A percentile compares a stretch with the other conserved stretches of the same genome.
These are phyloP conservation scores for Umbelopsis ramanniana DNA, from an alignment of 192 early-diverging fungal species.

Conservation along the genomic window DNA sequence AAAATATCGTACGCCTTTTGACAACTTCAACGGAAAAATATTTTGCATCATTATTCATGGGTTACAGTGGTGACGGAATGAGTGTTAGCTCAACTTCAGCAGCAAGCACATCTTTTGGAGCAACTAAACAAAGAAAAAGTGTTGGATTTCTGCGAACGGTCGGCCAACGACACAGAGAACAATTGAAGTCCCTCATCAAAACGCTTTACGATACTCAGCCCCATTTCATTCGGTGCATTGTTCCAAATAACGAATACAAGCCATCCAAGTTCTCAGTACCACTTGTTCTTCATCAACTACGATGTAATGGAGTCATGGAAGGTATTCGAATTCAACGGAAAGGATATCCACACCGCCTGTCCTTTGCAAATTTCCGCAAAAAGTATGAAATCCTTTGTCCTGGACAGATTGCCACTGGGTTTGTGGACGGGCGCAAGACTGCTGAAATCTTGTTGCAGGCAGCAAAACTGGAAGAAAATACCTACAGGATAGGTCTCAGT, in stretches of 20 bases:
- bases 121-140: conserved; percentile 66
- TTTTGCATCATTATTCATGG: conserved; percentile 79
- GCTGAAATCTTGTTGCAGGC: conserved; percentile 79
- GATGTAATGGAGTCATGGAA: conserved; percentile 97
- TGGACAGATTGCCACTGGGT: conserved; percentile 77
- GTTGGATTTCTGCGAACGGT: conserved; percentile 90
- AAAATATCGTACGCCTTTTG: conserved; percentile 86
- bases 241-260: conserved; percentile 92
- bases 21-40: conserved; percentile 84
- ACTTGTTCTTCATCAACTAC: conserved; percentile 89
- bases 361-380: conserved; percentile 92
- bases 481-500: conserved; percentile 87
- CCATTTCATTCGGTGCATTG: conserved; percentile 98
- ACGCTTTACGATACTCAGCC: conserved; percentile 90
- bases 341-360: conserved; percentile 92
- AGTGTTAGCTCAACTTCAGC: conserved; percentile 20
- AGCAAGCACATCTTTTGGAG: conserved; percentile 37
- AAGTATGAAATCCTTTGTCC: conserved; percentile 92
- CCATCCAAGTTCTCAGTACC: conserved; percentile 81
- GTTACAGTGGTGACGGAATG: conserved; percentile 69
- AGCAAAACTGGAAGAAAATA: conserved; percentile 73
- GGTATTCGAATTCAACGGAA: conserved; percentile 95
- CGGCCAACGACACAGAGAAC: conserved; percentile 93
- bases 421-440: conserved; percentile 89
- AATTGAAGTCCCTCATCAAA: conserved; percentile 86